phyloP scores from a whole-genome alignment of 2,329 filamentous ascomycete genomes.

The Colletotrichum gigasporum region DNA sequence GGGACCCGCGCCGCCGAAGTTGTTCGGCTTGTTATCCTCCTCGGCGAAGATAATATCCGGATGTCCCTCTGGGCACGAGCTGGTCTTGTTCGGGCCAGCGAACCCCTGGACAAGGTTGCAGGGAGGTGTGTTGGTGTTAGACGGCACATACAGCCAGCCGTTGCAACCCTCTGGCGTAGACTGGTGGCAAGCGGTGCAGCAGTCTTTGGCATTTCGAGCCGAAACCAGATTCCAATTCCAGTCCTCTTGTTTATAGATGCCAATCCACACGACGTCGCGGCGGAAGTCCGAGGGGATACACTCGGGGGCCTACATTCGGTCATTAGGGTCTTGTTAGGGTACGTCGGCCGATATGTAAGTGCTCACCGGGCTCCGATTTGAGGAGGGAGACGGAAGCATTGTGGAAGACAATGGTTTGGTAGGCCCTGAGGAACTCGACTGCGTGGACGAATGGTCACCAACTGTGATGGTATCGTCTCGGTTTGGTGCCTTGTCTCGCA shows the following conservation, averaged over 20 bases:
- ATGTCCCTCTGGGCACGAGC: conserved; percentile 26
- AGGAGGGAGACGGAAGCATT: neutral
- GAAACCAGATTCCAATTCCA: conserved; percentile 28
- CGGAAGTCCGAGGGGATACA: conserved; percentile 21
- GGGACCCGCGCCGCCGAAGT: conserved; percentile 26
- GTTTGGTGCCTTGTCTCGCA: neutral
- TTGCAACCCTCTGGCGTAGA: conserved; percentile 29
- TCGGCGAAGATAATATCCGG: conserved; percentile 31
- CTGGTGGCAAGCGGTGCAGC: conserved; percentile 30
- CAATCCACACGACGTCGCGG: conserved; percentile 30
- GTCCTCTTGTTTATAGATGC: conserved; percentile 7
- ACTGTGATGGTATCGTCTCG: neutral
- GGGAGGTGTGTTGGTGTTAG: neutral
- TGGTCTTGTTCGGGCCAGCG: conserved; percentile 12
- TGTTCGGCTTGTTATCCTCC: neutral
- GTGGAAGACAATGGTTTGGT: neutral
- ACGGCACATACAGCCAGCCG: conserved; percentile 31
- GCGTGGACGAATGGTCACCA: neutral
- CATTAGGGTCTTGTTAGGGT: neutral
- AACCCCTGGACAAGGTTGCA: conserved; percentile 33
- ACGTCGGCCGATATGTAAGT: neutral
- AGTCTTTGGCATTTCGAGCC: conserved; percentile 23
- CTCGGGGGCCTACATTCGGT: conserved; percentile 5
- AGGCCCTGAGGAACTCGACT: neutral
- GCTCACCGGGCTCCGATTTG: conserved; percentile 1